Base-by-base conservation (phyloP, 257 asterid genomes). In the Capsicum pubescens region DNA sequence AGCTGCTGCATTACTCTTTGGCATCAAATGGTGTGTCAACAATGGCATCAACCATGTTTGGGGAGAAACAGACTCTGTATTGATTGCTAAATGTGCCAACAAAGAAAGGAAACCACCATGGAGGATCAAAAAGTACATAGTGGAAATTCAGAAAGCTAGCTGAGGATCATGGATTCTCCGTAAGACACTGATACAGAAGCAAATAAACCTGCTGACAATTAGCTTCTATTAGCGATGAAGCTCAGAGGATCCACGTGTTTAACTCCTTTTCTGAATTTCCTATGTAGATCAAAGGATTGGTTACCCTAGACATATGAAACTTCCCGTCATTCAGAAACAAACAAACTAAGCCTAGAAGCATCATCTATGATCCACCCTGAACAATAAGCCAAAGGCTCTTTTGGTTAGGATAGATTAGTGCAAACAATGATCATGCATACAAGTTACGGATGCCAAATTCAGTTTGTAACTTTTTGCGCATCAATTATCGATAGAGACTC, bases 401-500 rank as follows among this genome's bases (percentile, higher is more conserved):
- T 12, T 67, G 21, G 50, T 35, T 35, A 35, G 50, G 74, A 67
- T 35, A 14, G 19, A 14, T 67, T 35, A 7, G 50, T 67, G 19
- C 50, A 67, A 67, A 66, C 35, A 13, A 35, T 32, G 72, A 66
- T 66, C 48, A 3, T 66, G n/a, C 35, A 66, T 32, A 66, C 8
- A 66, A 32, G 72, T 66, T 66, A 11, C 3, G 72, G 72, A 7
- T 66, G 72, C 48, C 48, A 35, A 66, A 66, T 48, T 14, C 48
- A 7, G 3, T 66, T 13, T 66, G 48, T 66, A 66, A 26, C n/a
- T 32, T 66, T 32, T 66, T 35, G 19, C 11, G 7, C 6, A 35
- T 66, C 74, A 66, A 66, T 32, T 9, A 32, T 66, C 71, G 35
- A 66, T 66, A 48, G 72, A 66, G 74, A 6, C 74, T 57, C 58